A percentile compares a stretch with the other conserved stretches of the same genome.
These are phyloP conservation scores for Typha latifolia DNA, from an alignment of 176 grass and related monocot genomes.

Conservation along the genomic window DNA sequence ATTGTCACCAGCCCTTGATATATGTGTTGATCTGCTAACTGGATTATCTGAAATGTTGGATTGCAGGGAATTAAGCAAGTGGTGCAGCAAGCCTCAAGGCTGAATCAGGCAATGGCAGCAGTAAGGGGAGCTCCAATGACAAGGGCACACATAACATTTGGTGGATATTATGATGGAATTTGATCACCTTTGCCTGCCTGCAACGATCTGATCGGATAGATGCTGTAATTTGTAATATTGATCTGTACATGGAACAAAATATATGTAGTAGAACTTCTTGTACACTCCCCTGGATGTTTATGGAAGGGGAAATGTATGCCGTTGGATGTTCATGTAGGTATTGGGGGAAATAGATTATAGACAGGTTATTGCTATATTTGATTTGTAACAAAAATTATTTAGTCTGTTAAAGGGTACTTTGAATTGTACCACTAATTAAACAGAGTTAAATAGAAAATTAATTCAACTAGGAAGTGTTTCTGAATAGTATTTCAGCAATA, in stretches of 20 bases:
- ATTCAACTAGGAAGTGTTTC: too few relatives aligned
- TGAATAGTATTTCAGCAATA: too few relatives aligned
- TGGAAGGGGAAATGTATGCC: too few relatives aligned
- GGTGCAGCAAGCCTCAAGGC: constrained; percentile 45
- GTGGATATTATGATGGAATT: constrained; percentile 48
- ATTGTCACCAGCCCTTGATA: neutral
- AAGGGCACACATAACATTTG: constrained; percentile 62
- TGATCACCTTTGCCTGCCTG: constrained; percentile 18
- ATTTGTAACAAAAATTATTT: too few relatives aligned
- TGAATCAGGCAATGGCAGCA: constrained; percentile 73
- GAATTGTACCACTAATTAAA: too few relatives aligned
- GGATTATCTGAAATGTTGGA: neutral
- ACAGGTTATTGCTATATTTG: too few relatives aligned
- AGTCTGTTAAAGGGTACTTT: too few relatives aligned
- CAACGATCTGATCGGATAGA: neutral
- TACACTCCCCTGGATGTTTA: too few relatives aligned
- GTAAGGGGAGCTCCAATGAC: constrained; percentile 42
- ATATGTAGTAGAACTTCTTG: neutral
- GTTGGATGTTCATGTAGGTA: too few relatives aligned
- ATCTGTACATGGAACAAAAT: neutral
- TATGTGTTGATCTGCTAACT: neutral
- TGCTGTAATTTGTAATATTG: neutral
- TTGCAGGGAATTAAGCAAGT: constrained; percentile 55
- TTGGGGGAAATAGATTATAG: too few relatives aligned
- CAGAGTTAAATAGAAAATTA: too few relatives aligned